A percentile compares a stretch with the other conserved stretches of the same genome.
phyloP scores from a whole-genome alignment of 176 grass and related monocot genomes.

The Bromus sterilis region DNA sequence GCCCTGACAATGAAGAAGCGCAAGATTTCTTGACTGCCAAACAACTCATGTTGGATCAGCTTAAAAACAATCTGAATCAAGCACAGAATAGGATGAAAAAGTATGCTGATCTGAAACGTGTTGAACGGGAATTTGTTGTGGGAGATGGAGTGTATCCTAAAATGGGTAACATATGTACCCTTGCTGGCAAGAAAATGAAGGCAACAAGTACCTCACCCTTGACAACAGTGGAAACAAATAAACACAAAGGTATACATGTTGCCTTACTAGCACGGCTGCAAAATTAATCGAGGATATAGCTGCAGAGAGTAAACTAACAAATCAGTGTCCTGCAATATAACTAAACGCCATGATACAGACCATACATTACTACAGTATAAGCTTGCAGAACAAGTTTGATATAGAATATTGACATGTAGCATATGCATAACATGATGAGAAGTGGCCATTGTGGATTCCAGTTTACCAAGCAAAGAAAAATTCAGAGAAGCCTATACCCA shows the following conservation, averaged over 20 bases:
- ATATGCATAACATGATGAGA: background rate
- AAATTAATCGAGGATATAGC: background rate
- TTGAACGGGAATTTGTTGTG: too few species aligned
- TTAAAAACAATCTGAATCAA: too few species aligned
- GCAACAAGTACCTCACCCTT: background rate
- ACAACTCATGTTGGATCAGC: too few species aligned
- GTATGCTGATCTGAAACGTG: too few species aligned
- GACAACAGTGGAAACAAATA: background rate
- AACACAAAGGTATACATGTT: background rate
- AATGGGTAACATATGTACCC: too few species aligned
- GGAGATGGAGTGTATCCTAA: too few species aligned
- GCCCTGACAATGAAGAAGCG: too few species aligned
- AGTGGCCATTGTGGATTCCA: too few species aligned
- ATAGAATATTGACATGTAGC: background rate
- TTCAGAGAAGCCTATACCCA: too few species aligned
- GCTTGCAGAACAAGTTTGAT: background rate
- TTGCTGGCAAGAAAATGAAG: background rate
- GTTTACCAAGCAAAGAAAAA: too few species aligned
- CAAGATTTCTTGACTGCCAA: too few species aligned
- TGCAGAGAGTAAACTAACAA: background rate
- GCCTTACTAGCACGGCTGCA: background rate
- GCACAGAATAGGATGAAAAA: too few species aligned
- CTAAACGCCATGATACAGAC: background rate
- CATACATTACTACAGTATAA: background rate
- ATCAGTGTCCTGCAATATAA: background rate